phyloP scores from a whole-genome alignment of 139 green algal genomes.

The Chlorella ohadii region DNA sequence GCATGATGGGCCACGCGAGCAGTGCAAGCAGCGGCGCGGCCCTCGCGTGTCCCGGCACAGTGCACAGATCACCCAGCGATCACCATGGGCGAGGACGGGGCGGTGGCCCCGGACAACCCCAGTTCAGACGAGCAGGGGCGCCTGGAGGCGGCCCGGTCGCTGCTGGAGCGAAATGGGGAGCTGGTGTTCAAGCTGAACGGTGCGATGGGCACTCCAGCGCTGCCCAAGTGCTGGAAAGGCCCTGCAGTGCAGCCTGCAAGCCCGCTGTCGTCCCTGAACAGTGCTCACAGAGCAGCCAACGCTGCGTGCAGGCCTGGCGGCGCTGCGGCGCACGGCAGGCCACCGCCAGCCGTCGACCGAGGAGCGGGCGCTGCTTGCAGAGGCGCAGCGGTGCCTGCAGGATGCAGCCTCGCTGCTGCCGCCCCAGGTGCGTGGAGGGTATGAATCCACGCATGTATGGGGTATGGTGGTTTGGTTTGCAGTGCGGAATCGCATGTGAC shows the following conservation, averaged over 20 bases:
- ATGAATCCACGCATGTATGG: not conserved
- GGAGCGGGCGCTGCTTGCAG: not conserved
- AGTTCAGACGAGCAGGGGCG: not conserved
- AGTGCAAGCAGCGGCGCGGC: too few relatives aligned
- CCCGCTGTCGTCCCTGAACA: too few relatives aligned
- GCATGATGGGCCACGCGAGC: too few relatives aligned
- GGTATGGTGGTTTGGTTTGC: too few relatives aligned
- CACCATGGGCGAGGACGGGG: too few relatives aligned
- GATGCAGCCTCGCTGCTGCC: not conserved
- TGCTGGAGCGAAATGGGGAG: not conserved
- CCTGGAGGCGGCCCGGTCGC: not conserved
- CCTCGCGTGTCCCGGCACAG: too few relatives aligned
- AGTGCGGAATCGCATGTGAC: too few relatives aligned
- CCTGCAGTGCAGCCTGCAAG: too few relatives aligned
- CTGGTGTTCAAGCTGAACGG: slow-evolving; percentile 21
- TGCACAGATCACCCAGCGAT: too few relatives aligned
- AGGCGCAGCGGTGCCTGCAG: slow-evolving; percentile 19
- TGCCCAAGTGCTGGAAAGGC: not conserved
- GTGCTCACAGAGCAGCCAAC: too few relatives aligned
- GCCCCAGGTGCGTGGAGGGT: not conserved
- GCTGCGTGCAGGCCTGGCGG: not conserved
- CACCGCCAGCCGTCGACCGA: not conserved
- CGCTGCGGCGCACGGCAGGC: not conserved
- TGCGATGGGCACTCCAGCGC: not conserved
- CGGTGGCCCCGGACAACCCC: too few relatives aligned